Base-by-base conservation (phyloP, 495 filamentous ascomycete species). In the Annulohypoxylon bovei region DNA sequence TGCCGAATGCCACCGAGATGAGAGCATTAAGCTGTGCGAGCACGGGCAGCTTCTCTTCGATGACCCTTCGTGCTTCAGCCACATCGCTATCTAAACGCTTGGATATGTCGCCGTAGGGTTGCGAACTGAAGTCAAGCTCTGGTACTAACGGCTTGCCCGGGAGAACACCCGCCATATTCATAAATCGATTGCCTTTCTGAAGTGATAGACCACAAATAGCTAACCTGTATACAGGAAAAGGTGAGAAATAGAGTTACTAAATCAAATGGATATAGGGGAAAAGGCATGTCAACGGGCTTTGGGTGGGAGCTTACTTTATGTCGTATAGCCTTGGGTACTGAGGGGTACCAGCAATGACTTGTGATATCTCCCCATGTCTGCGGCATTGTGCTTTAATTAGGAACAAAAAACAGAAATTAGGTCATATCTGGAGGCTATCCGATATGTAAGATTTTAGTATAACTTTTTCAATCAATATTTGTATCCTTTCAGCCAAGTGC, bases 1-100 rank as follows among this genome's bases (percentile, higher is more conserved):
- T 53, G 49, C 49, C 49, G 28, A 53, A 33, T 20, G 49, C 8
- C n/a, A 53, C 16, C 49, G 49, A 53, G 49, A 53, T 14, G 8
- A 53, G 28, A 22, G 49, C 49, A 20, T 53, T 20, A 1, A 53
- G 28, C 23, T 53, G 49, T n/a, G 28, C 14, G 6, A 53, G 20
- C 20, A 33, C 6, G 1, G 49, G 49, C 20, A 53, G 28, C 4
- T 53, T 53, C 49, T 53, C 49, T 53, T n/a, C 28, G 6, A 53
- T 53, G 5, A 35, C 28, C 7, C 14, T 53, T 33, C 27, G 5
- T 1, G 49, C 49, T 32, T 53, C 28, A 12, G 5, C 49, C 28
- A 53, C 8, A 20, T 53, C 49, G 12, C 7, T 20, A 9, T 53
- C 27, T n/a, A 53, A 53, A 53, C 27, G 5, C n/a, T 53, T 53